A percentile compares a stretch with the other conserved stretches of the same genome.
Evolutionary conservation across 2,329 filamentous ascomycete species (phyloP).

Genomic region (Aschersonia sp.): DNA sequence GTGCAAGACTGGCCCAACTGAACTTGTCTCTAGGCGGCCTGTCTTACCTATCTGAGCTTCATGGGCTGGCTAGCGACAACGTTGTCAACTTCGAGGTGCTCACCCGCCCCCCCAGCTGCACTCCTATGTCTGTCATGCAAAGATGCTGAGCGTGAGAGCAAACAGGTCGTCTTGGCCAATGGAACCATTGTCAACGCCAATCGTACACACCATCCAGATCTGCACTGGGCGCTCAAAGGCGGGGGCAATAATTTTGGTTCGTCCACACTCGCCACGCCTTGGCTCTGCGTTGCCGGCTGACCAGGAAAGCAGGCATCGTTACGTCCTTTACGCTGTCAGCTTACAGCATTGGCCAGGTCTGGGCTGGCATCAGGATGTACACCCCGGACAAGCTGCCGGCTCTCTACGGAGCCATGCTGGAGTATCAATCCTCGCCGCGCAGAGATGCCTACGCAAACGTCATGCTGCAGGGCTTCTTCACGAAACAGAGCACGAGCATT

Average conservation of each 20-base stretch:
- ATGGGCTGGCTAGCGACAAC: conserved; percentile 1
- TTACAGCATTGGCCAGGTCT: conserved; percentile 20
- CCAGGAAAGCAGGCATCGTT: conserved; percentile 26
- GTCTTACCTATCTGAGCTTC: not conserved
- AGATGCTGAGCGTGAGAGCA: not conserved
- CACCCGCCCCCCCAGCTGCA: not conserved
- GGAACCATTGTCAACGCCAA: conserved; percentile 28
- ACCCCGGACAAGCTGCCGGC: conserved; percentile 11
- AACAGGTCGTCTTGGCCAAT: conserved; percentile 25
- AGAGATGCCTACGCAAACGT: not conserved
- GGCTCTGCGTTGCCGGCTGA: no score
- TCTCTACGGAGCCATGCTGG: conserved; percentile 6
- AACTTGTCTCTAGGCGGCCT: conserved; percentile 3
- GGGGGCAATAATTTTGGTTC: conserved; percentile 35
- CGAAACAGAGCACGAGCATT: not conserved
- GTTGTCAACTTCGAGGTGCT: conserved; percentile 7
- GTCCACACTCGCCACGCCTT: not conserved
- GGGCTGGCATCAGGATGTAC: conserved; percentile 15
- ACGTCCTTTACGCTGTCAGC: conserved; percentile 29
- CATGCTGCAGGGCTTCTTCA: conserved; percentile 1
- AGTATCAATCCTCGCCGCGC: not conserved
- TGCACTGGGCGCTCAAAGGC: conserved; percentile 42
- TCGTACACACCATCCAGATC: conserved; percentile 25
- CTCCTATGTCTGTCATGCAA: not conserved
- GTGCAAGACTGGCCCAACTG: conserved; percentile 10